Percentiles rank a stretch among this genome's conserved stretches.
Evolutionary conservation across 768 basidiomycete species (phyloP).

Genomic region (Porphyrellus cyaneotinctus): DNA sequence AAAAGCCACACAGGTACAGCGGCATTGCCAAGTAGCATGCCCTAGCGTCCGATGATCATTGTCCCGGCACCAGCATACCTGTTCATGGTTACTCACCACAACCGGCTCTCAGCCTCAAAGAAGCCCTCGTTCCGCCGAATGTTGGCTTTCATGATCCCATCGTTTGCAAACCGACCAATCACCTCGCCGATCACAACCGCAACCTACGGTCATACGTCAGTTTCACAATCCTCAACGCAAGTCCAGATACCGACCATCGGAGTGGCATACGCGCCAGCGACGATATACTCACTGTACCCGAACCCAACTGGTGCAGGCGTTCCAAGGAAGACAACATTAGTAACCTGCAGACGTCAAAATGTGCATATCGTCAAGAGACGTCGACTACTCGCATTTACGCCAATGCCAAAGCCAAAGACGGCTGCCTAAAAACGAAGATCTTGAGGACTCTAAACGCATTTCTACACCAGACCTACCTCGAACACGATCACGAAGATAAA

Average conservation of each 20-base stretch:
- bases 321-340: conserved; percentile 53
- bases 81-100: conserved; percentile 31
- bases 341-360: conserved; percentile 35
- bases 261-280: conserved; percentile 43
- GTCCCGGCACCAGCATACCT: too few relatives aligned
- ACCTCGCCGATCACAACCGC: conserved; percentile 51
- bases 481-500: conserved; percentile 38
- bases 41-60: conserved; percentile 14
- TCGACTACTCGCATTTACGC: conserved; percentile 36
- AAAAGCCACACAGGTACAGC: conserved; percentile 40
- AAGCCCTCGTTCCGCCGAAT: conserved; percentile 47
- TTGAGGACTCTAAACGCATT: neutral
- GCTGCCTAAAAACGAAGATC: conserved; percentile 27
- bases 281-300: conserved; percentile 38
- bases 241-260: conserved; percentile 35
- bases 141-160: conserved; percentile 41
- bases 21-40: conserved; percentile 38
- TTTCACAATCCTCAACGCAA: neutral
- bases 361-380: neutral
- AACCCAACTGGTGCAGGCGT: conserved; percentile 44
- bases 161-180: conserved; percentile 48
- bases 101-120: conserved; percentile 48
- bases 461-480: conserved; percentile 26
- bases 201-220: conserved; percentile 28
- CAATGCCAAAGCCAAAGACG: conserved; percentile 48